A percentile compares a stretch with the other conserved stretches of the same genome.
These are phyloP conservation scores for Kwoniella mangroviensis DNA, from an alignment of 768 basidiomycete genomes.

Conservation along the genomic window DNA sequence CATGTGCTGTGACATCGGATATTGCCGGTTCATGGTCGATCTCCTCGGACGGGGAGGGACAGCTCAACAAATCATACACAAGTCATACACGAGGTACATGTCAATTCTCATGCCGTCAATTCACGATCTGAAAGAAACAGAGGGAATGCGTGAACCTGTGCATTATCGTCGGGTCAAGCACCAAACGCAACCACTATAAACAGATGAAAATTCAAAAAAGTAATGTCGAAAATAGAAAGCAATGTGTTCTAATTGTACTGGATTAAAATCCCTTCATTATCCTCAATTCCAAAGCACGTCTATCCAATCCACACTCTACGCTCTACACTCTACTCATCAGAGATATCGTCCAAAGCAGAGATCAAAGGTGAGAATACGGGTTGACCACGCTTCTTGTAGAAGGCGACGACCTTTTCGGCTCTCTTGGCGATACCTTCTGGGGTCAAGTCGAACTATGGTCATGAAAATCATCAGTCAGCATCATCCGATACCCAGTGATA, in stretches of 20 bases:
- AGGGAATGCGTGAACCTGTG: neutral
- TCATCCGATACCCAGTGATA: conserved; percentile 52
- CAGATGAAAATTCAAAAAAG: neutral
- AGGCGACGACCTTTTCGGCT: conserved; percentile 81
- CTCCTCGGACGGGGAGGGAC: too few species aligned
- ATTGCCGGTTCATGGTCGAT: too few species aligned
- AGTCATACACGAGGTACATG: too few species aligned
- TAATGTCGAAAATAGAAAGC: neutral
- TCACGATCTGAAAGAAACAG: too few species aligned
- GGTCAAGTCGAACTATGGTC: conserved; percentile 50
- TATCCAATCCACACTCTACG: neutral
- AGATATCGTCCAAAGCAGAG: conserved; percentile 56
- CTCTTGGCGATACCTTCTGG: conserved; percentile 67
- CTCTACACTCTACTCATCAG: conserved; percentile 40
- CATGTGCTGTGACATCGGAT: too few species aligned
- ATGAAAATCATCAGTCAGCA: conserved; percentile 63
- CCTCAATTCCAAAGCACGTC: neutral
- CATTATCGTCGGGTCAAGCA: neutral
- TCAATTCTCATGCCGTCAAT: too few species aligned
- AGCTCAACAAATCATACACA: too few species aligned
- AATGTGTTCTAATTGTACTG: too few species aligned
- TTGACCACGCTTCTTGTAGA: conserved; percentile 71
- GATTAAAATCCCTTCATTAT: too few species aligned
- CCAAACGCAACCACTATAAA: neutral
- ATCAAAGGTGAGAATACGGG: conserved; percentile 57